Evolutionary conservation across 441 rosid species (phyloP).

Genomic region (Manihot esculenta): DNA sequence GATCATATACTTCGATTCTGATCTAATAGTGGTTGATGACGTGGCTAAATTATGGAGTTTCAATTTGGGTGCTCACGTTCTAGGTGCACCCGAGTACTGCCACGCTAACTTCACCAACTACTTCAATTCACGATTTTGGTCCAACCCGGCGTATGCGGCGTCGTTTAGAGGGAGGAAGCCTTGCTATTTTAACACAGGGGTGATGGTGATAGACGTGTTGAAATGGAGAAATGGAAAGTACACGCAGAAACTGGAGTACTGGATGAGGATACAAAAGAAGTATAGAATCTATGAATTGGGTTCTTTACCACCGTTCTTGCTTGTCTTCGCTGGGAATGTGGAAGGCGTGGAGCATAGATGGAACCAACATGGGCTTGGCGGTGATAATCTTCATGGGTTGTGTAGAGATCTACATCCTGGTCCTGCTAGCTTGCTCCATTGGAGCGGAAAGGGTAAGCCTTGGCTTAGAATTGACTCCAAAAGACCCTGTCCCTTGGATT

Average conservation of each 20-base stretch:
- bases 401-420: constrained; percentile 71
- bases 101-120: constrained; percentile 72
- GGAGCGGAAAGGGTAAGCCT: constrained; percentile 88
- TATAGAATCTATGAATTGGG: constrained; percentile 69
- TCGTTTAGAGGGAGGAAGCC: constrained; percentile 42
- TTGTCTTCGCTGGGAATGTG: constrained; percentile 72
- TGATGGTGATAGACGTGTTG: constrained; percentile 71
- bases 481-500: constrained; percentile 60
- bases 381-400: constrained; percentile 67
- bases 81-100: constrained; percentile 80
- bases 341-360: constrained; percentile 71
- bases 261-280: constrained; percentile 69
- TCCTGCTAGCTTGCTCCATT: constrained; percentile 67
- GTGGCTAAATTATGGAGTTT: constrained; percentile 59
- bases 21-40: constrained; percentile 78
- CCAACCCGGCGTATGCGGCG: constrained; percentile 37
- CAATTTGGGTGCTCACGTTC: constrained; percentile 40
- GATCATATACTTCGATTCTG: constrained; percentile 71
- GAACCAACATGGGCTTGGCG: constrained; percentile 83
- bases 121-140: constrained; percentile 66
- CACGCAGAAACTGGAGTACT: constrained; percentile 55
- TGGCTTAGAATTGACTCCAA: constrained; percentile 67
- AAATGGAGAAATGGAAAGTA: constrained; percentile 63
- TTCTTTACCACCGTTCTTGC: constrained; percentile 70
- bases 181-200: constrained; percentile 82